Evolutionary conservation across 371 early-diverging fungal genomes (phyloP), one percentile per base, ranked within the genome.

Genomic region (Mortierella sp.): DNA sequence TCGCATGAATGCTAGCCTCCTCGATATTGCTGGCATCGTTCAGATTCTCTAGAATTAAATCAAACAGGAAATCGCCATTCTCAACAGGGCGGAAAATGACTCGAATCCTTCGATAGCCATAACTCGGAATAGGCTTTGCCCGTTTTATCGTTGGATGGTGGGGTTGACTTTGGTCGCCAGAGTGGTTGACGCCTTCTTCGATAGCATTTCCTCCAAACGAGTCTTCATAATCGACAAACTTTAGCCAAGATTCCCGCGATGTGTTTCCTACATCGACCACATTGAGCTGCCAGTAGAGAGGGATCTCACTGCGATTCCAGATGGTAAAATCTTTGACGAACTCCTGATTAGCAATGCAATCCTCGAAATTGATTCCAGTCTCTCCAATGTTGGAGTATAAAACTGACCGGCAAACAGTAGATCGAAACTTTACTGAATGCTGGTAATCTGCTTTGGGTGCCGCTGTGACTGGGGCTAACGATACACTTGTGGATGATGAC

Each of bases 311-410:
- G 37, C 93, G 89, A 84, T 98, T 98, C 84, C 92, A 92, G 22
- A 98, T 89, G 0, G 93, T 92, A 70, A 98, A 95, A 64, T 95
- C 95, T 64, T 93, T 94, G 84, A 93, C 91, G 72, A 96, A 97
- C 7, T 91, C 91, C 35, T 91, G 93, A 17, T 96, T 96, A 17
- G 92, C 85, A 9, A 97, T 92, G 75, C 98, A 97, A 77, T 97
- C 97, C 60, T 97, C 97, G 84, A 98, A 96, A 66, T 91, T 91
- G 34, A 98, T 86, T 17, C 97, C 98, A 17, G 93, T 94, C 53
- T 95, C 96, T 17, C 92, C 90, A 72, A 96, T 91, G 73, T 97
- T 96, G 56, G 94, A 93, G 88, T 95, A 95, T 28, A 98, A 84
- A 15, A 96, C 92, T 3, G 97, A 95, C 29, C 90, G 89, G 82